Evolutionary conservation across 108 stramenopile species (phyloP).

Genomic region (Asterionellopsis glacialis): DNA sequence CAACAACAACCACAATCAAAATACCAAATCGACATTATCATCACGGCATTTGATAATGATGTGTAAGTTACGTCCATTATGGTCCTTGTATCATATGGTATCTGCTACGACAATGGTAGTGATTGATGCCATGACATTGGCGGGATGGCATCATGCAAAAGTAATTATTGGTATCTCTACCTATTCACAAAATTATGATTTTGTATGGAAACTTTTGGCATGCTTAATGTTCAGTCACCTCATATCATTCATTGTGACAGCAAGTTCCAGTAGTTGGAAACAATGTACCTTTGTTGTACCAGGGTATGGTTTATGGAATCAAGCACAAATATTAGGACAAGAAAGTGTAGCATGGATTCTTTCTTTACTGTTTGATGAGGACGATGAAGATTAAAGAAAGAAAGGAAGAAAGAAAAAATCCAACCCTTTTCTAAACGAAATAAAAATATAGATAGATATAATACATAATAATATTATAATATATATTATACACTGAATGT

Average conservation of each 20-base stretch:
- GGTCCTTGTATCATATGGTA: conserved; percentile 13
- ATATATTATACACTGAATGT: too few relatives aligned
- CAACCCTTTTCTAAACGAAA: too few relatives aligned
- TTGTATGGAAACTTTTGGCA: not conserved
- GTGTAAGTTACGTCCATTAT: not conserved
- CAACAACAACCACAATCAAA: too few relatives aligned
- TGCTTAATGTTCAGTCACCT: not conserved
- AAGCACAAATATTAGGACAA: not conserved
- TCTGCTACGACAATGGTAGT: not conserved
- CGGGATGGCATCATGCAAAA: not conserved
- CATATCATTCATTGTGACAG: not conserved
- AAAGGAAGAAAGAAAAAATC: too few relatives aligned
- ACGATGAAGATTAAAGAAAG: too few relatives aligned
- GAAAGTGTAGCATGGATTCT: not conserved
- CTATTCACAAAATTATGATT: not conserved
- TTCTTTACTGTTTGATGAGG: too few relatives aligned
- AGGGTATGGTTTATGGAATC: not conserved
- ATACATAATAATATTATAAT: too few relatives aligned
- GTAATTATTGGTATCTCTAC: not conserved
- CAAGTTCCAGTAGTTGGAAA: conserved; percentile 2
- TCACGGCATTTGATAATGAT: too few relatives aligned
- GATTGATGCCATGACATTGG: conserved; percentile 5
- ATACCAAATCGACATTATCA: too few relatives aligned
- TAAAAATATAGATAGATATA: too few relatives aligned
- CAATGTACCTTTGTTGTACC: not conserved